phyloP scores from a whole-genome alignment of 768 basidiomycete genomes.

The Boletus tylopilopsis region DNA sequence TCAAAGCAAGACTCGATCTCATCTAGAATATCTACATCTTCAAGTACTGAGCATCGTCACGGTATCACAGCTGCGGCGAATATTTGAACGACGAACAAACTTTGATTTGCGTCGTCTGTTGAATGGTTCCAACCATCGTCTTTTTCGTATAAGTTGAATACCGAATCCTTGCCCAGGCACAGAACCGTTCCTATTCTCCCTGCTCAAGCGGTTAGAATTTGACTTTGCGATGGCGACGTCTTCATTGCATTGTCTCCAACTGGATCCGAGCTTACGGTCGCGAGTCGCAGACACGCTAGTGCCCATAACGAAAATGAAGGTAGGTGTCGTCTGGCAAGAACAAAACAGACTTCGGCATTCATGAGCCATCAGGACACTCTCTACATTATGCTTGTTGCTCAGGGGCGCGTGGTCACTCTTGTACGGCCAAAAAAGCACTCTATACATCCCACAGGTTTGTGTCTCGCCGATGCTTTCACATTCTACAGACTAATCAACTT shows the following conservation, averaged over 20 bases:
- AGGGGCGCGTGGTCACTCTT: slow-evolving; percentile 76
- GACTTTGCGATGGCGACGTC: slow-evolving; percentile 83
- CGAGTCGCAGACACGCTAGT: slow-evolving; percentile 79
- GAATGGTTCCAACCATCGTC: slow-evolving; percentile 42
- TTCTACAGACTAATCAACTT: background rate
- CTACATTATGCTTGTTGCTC: slow-evolving; percentile 83
- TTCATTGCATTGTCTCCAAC: slow-evolving; percentile 73
- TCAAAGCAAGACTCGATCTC: slow-evolving; percentile 83
- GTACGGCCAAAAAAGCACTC: slow-evolving; percentile 90
- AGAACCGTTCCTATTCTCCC: slow-evolving; percentile 71
- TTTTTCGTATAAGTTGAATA: background rate
- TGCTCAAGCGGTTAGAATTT: slow-evolving; percentile 66
- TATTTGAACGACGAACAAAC: slow-evolving; percentile 88
- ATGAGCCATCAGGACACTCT: slow-evolving; percentile 65
- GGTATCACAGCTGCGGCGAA: slow-evolving; percentile 73
- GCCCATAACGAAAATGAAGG: slow-evolving; percentile 78
- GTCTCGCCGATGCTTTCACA: background rate
- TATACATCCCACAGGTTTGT: slow-evolving; percentile 84
- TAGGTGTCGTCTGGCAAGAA: slow-evolving; percentile 21
- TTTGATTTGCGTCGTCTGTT: slow-evolving; percentile 82
- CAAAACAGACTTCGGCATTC: background rate
- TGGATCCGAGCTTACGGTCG: slow-evolving; percentile 67
- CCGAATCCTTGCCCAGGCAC: slow-evolving; percentile 51
- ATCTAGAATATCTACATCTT: slow-evolving; percentile 92
- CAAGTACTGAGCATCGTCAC: slow-evolving; percentile 92